Base-by-base conservation (phyloP, 1,139 yeast genomes). In the Sugiyamaella neomexicana region DNA sequence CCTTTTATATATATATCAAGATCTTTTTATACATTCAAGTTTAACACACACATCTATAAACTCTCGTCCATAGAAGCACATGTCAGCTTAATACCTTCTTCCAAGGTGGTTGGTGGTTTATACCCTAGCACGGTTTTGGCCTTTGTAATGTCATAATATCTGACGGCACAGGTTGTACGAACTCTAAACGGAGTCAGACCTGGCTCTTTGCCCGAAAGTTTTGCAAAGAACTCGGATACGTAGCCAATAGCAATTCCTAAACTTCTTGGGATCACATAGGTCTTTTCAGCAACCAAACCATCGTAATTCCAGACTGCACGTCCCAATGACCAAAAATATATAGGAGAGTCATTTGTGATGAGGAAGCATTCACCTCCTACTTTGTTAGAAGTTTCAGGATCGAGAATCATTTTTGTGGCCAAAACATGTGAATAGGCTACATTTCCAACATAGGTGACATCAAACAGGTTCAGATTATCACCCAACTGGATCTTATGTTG, bases 391-490 rank as follows among this genome's bases (percentile, higher is more conserved):
- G 70, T 59, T 13, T 64, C 56, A 1, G 80, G 72, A 51, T 78
- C 75, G 52, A 89, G 72, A 16, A 91, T 72, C 70, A 84, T 84
- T 63, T 86, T 76, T 1, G 97, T 95, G 1, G 98, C 99, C 53
- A 93, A 75, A 8, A 93, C 90, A 71, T 95, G 99, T 5, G 97
- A 86, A 72, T 90, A 96, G 0, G 99, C 99, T 20, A 95, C 98
- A 70, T 95, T 95, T n/a, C 97, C 98, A n/a, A 87, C 99, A 66
- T 90, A 95, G 0, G 98, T 90, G 86, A 96, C 90, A 69, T 95
- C 99, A 66, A 93, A 95, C 57, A 95, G 73, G 68, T 93, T 93
- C 69, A 87, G 83, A 72, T 95, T 95, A 69, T 89, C 93, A 60
- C 99, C 99, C 50, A 95, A 77, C 71, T 95, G 99, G 71, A 89